These are phyloP conservation scores for Meyerozyma carpophila DNA, from an alignment of 1,139 yeast genomes.

Conservation along the genomic window DNA sequence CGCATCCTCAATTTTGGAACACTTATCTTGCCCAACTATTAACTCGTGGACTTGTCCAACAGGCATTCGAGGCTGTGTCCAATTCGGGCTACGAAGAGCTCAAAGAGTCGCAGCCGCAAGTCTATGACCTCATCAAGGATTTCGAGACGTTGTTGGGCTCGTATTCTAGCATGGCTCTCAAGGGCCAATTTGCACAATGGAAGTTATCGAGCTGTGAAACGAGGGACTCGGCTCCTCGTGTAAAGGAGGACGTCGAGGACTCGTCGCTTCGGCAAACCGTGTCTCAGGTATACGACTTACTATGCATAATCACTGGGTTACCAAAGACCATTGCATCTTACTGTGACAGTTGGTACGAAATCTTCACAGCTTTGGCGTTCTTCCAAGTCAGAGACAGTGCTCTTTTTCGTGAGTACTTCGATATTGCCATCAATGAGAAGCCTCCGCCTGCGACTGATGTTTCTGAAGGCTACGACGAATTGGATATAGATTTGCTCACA, in stretches of 20 bases:
- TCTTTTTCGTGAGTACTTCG: conserved; percentile 29
- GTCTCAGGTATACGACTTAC: conserved; percentile 38
- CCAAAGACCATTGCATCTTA: conserved; percentile 43
- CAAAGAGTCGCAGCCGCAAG: conserved; percentile 19
- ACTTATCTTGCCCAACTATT: conserved; percentile 50
- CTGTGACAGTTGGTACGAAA: conserved; percentile 68
- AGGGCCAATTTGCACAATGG: conserved; percentile 45
- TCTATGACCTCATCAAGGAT: conserved; percentile 43
- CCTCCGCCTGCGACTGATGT: conserved; percentile 20
- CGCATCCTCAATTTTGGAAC: conserved; percentile 61
- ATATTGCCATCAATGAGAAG: conserved; percentile 26
- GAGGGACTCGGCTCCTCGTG: conserved; percentile 34
- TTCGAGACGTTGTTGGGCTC: conserved; percentile 32
- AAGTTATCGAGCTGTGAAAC: conserved; percentile 46
- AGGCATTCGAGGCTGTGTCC: conserved; percentile 45
- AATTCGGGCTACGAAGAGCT: conserved; percentile 38
- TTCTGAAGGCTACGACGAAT: conserved; percentile 12
- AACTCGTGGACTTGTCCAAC: conserved; percentile 57
- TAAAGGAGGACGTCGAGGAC: conserved; percentile 17
- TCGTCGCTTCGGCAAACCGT: conserved; percentile 21
- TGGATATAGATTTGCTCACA: conserved; percentile 29
- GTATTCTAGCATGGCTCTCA: conserved; percentile 38
- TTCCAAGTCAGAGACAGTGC: conserved; percentile 51
- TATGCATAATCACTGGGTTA: conserved; percentile 49
- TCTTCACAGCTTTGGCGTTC: conserved; percentile 53